A percentile compares a stretch with the other conserved stretches of the same genome.
Conservation (phyloP, 768 basidiomycete genomes). For the Boletus pseudopeckii region DNA sequence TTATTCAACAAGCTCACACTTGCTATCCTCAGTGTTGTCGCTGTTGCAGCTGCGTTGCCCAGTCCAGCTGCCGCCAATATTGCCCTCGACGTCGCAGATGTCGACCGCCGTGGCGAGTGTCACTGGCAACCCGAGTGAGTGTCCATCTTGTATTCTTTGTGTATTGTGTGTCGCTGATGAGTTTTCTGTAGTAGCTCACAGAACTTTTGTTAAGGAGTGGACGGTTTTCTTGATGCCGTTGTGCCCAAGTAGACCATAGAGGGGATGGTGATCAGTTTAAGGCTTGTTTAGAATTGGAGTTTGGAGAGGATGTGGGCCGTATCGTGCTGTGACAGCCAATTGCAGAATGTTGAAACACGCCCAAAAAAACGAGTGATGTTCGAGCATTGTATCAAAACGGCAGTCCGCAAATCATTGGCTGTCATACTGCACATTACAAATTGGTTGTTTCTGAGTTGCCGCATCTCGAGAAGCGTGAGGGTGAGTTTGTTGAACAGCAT, state of each 20-base stretch:
- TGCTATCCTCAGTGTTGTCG: background rate
- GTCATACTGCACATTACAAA: too few species aligned
- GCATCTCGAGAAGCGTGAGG: too few species aligned
- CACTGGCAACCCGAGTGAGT: background rate
- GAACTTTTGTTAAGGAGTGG: background rate
- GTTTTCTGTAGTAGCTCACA: background rate
- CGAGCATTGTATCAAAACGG: too few species aligned
- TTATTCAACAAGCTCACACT: constrained; percentile 8
- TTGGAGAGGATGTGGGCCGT: too few species aligned
- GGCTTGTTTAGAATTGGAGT: background rate
- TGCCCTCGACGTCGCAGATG: background rate
- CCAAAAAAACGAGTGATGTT: too few species aligned
- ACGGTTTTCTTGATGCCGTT: background rate
- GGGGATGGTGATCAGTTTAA: background rate
- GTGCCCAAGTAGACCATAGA: background rate
- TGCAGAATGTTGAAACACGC: too few species aligned
- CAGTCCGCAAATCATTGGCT: too few species aligned
- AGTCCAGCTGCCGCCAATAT: background rate
- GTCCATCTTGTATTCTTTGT: background rate
- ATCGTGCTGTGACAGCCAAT: too few species aligned
- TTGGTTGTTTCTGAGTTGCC: too few species aligned
- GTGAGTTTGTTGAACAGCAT: too few species aligned
- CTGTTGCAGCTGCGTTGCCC: constrained; percentile 1
- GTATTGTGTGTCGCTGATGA: background rate
- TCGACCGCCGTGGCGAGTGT: background rate